A percentile compares a stretch with the other conserved stretches of the same genome.
These are phyloP conservation scores for Cryptococcus hybrid DNA, from an alignment of 1,284 basidiomycete genomes.

Conservation along the genomic window DNA sequence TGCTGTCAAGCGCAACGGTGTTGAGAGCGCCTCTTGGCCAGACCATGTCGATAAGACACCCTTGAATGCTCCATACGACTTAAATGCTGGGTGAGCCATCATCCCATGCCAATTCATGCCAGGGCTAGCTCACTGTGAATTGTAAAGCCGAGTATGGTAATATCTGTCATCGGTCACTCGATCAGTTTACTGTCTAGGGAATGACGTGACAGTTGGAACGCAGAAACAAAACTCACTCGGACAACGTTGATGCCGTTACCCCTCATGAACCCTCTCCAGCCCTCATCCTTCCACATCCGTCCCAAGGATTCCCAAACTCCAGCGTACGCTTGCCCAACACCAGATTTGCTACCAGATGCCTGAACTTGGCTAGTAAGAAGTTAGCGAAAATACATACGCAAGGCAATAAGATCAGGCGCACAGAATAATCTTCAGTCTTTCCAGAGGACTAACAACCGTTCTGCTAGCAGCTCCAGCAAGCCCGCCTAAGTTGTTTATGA, in stretches of 20 bases:
- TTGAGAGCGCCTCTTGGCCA: conserved; percentile 72
- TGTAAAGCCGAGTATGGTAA: conserved; percentile 73
- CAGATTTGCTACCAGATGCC: conserved; percentile 10
- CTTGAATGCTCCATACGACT: conserved; percentile 76
- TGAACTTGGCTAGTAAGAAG: conserved; percentile 68
- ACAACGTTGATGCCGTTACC: conserved; percentile 84
- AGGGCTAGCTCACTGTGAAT: conserved; percentile 61
- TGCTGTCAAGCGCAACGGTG: conserved; percentile 72
- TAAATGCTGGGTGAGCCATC: background rate
- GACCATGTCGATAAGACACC: conserved; percentile 56
- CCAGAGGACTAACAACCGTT: conserved; percentile 88
- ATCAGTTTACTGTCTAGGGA: background rate
- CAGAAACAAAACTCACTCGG: conserved; percentile 51
- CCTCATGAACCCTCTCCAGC: conserved; percentile 86
- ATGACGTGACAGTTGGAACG: background rate
- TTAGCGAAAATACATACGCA: background rate
- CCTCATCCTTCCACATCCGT: conserved; percentile 91
- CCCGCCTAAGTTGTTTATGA: conserved; percentile 28
- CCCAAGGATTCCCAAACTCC: conserved; percentile 75
- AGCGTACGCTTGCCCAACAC: conserved; percentile 63
- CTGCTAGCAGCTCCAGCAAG: conserved; percentile 61
- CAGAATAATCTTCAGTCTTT: conserved; percentile 94
- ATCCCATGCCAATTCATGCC: background rate
- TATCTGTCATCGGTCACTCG: conserved; percentile 23
- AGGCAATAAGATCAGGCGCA: conserved; percentile 50